Percentiles rank a stretch among this genome's conserved stretches.
These are phyloP conservation scores for Catunica adiposa DNA, from an alignment of 2,329 filamentous ascomycete genomes.

Conservation along the genomic window DNA sequence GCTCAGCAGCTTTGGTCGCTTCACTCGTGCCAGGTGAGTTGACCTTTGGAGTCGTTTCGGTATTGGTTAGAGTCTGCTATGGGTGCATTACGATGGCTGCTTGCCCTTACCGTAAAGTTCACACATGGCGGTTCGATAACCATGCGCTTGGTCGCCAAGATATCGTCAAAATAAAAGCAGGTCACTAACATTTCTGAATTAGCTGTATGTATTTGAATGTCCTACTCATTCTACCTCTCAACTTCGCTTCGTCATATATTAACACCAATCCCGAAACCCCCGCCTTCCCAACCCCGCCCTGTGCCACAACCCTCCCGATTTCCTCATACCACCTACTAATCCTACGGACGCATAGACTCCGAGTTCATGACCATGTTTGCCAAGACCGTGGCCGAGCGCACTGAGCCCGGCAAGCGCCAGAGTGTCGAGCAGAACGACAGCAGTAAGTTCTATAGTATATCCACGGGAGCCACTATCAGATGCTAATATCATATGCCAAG, in stretches of 20 bases:
- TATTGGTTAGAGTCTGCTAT: no score
- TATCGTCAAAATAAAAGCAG: background rate
- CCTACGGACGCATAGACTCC: conserved; percentile 22
- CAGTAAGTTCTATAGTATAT: conserved; percentile 24
- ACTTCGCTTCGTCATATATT: no score
- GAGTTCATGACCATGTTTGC: conserved; percentile 71
- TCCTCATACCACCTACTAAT: background rate
- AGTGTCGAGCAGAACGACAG: conserved; percentile 61
- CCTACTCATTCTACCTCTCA: background rate
- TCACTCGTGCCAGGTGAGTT: conserved; percentile 53
- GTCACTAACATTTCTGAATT: conserved; percentile 3
- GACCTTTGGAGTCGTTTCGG: background rate
- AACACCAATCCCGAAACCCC: background rate
- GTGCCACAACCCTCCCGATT: background rate
- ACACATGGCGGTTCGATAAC: no score
- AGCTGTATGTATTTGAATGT: conserved; percentile 12
- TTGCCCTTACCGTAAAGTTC: no score
- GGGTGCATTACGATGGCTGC: no score
- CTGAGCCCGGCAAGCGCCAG: conserved; percentile 62
- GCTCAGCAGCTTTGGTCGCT: conserved; percentile 61
- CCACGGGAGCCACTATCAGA: conserved; percentile 22
- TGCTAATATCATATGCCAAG: conserved; percentile 33
- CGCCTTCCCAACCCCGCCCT: background rate
- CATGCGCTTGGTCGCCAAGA: no score
- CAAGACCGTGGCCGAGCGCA: conserved; percentile 76